Percentiles rank a stretch among this genome's conserved stretches.
phyloP scores from a whole-genome alignment of 2,329 filamentous ascomycete genomes.

The Chaetomium strumarium region DNA sequence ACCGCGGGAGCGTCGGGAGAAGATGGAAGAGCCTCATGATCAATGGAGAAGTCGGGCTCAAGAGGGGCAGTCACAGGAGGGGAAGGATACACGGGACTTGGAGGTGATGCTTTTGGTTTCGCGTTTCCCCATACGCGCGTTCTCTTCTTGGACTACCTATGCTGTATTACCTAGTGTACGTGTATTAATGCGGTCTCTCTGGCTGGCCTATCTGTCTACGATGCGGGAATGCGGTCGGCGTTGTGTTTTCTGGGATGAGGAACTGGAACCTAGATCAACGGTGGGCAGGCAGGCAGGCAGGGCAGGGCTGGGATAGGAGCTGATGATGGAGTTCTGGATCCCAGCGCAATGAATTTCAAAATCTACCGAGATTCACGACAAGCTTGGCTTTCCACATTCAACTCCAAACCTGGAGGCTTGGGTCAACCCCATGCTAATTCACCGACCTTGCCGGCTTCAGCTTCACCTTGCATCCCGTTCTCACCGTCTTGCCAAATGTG shows the following conservation, averaged over 20 bases:
- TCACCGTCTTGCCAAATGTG: no score
- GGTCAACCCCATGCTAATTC: no score
- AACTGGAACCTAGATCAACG: background rate
- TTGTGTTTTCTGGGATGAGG: background rate
- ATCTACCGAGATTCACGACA: no score
- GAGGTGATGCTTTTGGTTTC: constrained; percentile 37
- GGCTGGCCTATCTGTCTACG: background rate
- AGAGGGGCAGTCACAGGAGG: constrained; percentile 42
- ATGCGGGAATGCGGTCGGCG: background rate
- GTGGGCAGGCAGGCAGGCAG: no score
- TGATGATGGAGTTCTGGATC: background rate
- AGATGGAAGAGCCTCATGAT: constrained; percentile 60
- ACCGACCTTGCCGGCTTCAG: no score
- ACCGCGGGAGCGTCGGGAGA: constrained; percentile 49
- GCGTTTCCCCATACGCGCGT: background rate
- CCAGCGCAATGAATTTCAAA: no score
- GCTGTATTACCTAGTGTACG: background rate
- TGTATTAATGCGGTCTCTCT: background rate
- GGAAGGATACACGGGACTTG: constrained; percentile 50
- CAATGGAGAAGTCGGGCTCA: constrained; percentile 54
- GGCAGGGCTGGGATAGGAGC: background rate
- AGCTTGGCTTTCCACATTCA: no score
- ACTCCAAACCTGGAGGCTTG: no score
- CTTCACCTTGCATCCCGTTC: no score
- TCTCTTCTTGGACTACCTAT: background rate